These are phyloP conservation scores for Tolypocladium endophyticum DNA, from an alignment of 2,329 filamentous ascomycete genomes.

Conservation along the genomic window DNA sequence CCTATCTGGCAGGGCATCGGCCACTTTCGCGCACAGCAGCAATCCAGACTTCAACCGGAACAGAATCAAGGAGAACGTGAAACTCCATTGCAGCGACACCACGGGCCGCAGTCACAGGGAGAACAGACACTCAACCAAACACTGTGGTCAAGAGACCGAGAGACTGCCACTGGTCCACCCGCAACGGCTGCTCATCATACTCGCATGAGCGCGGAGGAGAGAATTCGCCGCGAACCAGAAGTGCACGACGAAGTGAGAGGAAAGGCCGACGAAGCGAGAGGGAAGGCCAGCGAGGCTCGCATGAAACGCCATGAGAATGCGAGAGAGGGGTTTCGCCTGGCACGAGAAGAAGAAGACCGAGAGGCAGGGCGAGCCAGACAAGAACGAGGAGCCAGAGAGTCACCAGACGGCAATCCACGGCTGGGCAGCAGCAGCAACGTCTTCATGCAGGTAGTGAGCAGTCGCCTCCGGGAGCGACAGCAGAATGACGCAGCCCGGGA, in stretches of 20 bases:
- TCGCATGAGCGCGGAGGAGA: neutral
- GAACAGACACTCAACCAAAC: neutral
- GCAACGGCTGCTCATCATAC: neutral
- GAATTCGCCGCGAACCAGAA: neutral
- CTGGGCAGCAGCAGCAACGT: neutral
- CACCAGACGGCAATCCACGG: neutral
- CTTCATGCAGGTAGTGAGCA: neutral
- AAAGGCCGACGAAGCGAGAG: neutral
- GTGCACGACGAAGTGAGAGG: neutral
- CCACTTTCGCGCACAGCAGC: neutral
- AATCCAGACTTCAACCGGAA: neutral
- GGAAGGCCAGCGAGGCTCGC: neutral
- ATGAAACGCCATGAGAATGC: neutral
- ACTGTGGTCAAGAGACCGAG: neutral
- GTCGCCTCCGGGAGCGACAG: neutral
- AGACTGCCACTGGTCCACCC: neutral
- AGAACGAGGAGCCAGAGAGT: neutral
- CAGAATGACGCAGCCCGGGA: neutral
- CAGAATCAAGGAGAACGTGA: neutral
- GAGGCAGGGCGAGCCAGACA: neutral
- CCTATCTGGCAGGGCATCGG: neutral
- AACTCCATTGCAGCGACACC: neutral
- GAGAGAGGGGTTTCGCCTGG: neutral
- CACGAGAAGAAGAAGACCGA: neutral
- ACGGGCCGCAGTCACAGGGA: neutral